A percentile compares a stretch with the other conserved stretches of the same genome.
Evolutionary conservation across 306 rosid genomes (phyloP).

Genomic region (Begonia loranthoides): DNA sequence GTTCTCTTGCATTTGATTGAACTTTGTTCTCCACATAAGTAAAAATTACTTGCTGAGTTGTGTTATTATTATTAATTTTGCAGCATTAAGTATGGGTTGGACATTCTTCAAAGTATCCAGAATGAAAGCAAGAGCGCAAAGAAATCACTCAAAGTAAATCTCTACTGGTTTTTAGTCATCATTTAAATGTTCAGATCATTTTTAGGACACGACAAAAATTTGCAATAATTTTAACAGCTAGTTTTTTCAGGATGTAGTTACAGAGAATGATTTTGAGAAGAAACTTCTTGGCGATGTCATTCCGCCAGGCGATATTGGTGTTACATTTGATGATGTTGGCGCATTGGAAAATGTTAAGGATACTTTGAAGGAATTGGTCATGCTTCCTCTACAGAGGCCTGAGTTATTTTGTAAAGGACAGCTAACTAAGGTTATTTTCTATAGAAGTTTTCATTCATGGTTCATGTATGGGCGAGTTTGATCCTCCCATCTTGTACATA

Average conservation of each 20-base stretch:
- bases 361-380: slow-evolving; percentile 89
- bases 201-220: not conserved
- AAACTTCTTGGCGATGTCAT: slow-evolving; percentile 85
- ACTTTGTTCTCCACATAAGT: not conserved
- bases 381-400: slow-evolving; percentile 97
- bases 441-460: not conserved
- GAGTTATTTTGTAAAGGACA: slow-evolving; percentile 89
- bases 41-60: too few species aligned
- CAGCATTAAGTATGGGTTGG: slow-evolving; percentile 69
- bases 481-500: not conserved
- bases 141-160: slow-evolving; percentile 67
- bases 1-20: slow-evolving; percentile 10
- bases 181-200: not conserved
- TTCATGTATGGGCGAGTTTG: not conserved
- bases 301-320: slow-evolving; percentile 85
- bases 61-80: slow-evolving; percentile 21
- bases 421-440: slow-evolving; percentile 52
- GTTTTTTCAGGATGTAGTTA: slow-evolving; percentile 67
- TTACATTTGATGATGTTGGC: slow-evolving; percentile 89
- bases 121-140: slow-evolving; percentile 59
- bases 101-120: slow-evolving; percentile 60
- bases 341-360: slow-evolving; percentile 95
- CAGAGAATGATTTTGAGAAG: slow-evolving; percentile 91
- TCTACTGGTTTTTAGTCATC: not conserved
- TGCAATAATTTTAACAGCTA: not conserved